Percentiles rank a stretch among this genome's conserved stretches.
Conservation (phyloP, 768 basidiomycete genomes). For the Hydnomerulius pinastri region DNA sequence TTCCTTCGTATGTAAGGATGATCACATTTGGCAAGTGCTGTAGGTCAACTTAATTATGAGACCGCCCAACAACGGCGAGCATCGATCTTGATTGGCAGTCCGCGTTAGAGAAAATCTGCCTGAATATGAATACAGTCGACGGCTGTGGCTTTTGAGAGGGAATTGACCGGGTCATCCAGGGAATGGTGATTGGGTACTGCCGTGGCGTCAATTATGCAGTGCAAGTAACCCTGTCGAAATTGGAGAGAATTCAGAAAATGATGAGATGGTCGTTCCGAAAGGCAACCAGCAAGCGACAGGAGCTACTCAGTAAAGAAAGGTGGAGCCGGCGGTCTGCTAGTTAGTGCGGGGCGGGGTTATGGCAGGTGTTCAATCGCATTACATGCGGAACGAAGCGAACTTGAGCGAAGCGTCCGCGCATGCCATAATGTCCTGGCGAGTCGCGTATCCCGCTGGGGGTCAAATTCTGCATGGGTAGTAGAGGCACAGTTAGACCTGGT, state of each 20-base stretch:
- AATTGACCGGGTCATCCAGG: not conserved
- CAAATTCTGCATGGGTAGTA: too few species aligned
- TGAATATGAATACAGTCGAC: too few species aligned
- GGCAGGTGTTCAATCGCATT: constrained; percentile 3
- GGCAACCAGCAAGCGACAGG: constrained; percentile 6
- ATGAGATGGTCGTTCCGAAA: not conserved
- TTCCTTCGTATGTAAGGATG: constrained; percentile 13
- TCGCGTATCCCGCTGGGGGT: not conserved
- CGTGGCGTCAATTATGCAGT: not conserved
- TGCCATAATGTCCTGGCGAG: constrained; percentile 17
- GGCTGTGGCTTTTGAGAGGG: too few species aligned
- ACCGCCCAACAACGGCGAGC: not conserved
- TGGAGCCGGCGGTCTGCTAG: constrained; percentile 9
- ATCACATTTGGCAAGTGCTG: constrained; percentile 1
- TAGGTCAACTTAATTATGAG: constrained; percentile 4
- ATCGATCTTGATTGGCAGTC: not conserved
- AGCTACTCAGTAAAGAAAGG: constrained; percentile 4
- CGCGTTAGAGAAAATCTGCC: not conserved
- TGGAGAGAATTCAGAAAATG: not conserved
- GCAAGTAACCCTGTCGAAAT: not conserved
- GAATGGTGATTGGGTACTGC: not conserved
- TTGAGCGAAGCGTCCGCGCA: constrained; percentile 1
- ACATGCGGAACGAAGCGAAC: constrained; percentile 1
- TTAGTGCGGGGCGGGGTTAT: constrained; percentile 3
- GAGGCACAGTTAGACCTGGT: too few species aligned